Percentiles rank a stretch among this genome's conserved stretches.
phyloP scores from a whole-genome alignment of 2,329 filamentous ascomycete genomes.

The Scedosporium apiospermum region DNA sequence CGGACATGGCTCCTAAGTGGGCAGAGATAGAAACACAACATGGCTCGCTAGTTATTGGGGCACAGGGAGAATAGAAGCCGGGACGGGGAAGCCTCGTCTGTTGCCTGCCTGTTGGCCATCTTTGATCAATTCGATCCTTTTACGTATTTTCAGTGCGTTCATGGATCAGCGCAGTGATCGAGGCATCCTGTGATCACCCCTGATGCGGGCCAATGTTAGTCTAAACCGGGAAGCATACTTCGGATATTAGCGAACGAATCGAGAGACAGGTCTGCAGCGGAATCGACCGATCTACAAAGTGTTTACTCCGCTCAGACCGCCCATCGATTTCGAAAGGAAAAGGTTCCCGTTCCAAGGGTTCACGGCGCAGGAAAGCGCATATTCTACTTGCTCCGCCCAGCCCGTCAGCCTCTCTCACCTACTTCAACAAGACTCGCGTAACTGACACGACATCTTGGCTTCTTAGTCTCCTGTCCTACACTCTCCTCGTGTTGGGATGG shows the following conservation, averaged over 20 bases:
- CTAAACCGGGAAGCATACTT: neutral
- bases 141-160: no score
- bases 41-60: no score
- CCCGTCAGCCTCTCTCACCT: neutral
- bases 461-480: no score
- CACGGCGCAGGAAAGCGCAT: no score
- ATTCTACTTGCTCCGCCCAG: neutral
- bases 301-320: neutral
- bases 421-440: neutral
- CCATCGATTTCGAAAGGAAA: neutral
- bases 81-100: no score
- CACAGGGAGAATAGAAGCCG: no score
- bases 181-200: no score
- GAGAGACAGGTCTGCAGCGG: neutral
- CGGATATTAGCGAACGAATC: neutral
- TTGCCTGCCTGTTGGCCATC: no score
- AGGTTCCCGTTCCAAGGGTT: neutral
- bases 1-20: no score
- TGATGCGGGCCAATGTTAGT: neutral
- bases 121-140: no score
- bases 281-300: neutral
- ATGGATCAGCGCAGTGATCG: no score
- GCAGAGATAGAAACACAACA: no score
- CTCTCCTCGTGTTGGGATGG: neutral
- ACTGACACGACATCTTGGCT: neutral